Conservation (phyloP, 176 grass and related monocot genomes). For the Paspalum notatum region DNA sequence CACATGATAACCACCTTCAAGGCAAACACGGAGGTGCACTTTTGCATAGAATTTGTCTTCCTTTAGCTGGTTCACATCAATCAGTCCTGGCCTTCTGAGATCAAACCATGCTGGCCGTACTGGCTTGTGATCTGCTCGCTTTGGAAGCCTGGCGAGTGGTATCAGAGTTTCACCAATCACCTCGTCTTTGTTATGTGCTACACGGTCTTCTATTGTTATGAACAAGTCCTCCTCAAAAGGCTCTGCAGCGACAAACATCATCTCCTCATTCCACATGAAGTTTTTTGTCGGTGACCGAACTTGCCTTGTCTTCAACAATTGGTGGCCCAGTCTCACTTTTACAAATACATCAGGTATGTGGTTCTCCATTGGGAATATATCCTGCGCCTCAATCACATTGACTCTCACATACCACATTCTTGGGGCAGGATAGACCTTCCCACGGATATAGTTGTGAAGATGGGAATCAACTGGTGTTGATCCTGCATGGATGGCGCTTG, state of each 20-base stretch:
- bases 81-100: slow-evolving; percentile 56
- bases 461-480: slow-evolving; percentile 41
- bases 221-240: slow-evolving; percentile 84
- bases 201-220: slow-evolving; percentile 71
- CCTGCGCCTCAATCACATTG: slow-evolving; percentile 74
- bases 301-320: slow-evolving; percentile 57
- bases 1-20: slow-evolving; percentile 97
- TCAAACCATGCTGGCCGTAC: slow-evolving; percentile 59
- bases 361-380: slow-evolving; percentile 59
- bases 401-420: slow-evolving; percentile 93
- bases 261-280: slow-evolving; percentile 82
- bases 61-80: slow-evolving; percentile 71
- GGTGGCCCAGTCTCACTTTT: slow-evolving; percentile 62
- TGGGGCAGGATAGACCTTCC: slow-evolving; percentile 84
- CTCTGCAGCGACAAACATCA: slow-evolving; percentile 88
- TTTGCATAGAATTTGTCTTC: slow-evolving; percentile 91
- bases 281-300: slow-evolving; percentile 66
- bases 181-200: slow-evolving; percentile 70
- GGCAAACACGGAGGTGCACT: slow-evolving; percentile 55
- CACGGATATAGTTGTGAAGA: slow-evolving; percentile 66
- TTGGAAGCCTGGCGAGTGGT: slow-evolving; percentile 48
- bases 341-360: slow-evolving; percentile 65
- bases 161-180: slow-evolving; percentile 54
- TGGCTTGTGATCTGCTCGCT: slow-evolving; percentile 62
- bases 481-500: slow-evolving; percentile 69